Evolutionary conservation across 148 eudicot species (phyloP).

Genomic region (Cornus kousa): DNA sequence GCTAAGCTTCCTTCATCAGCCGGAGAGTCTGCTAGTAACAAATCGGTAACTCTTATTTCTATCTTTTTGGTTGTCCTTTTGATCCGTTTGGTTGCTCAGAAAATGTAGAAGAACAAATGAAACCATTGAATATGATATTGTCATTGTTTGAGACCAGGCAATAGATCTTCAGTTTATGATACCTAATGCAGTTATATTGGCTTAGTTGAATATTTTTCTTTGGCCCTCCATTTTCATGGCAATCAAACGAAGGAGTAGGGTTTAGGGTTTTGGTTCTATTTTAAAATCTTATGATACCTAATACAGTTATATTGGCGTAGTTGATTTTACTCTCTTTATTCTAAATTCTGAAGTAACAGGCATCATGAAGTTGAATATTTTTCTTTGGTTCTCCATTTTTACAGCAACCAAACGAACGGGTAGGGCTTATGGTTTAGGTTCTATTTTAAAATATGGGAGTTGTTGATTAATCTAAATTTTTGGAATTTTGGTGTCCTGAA

Average conservation of each 20-base stretch:
- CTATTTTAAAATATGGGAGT: background rate
- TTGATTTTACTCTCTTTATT: background rate
- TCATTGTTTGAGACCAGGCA: background rate
- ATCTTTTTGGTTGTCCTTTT: background rate
- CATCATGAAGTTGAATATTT: background rate
- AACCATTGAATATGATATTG: background rate
- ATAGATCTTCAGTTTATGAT: too few relatives aligned
- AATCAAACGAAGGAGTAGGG: too few relatives aligned
- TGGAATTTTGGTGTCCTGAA: background rate
- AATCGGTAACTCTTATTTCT: slow-evolving; percentile 33
- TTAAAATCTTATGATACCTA: background rate
- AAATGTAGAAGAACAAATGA: background rate
- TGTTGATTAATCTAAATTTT: too few relatives aligned
- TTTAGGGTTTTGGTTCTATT: too few relatives aligned
- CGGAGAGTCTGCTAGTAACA: slow-evolving; percentile 19
- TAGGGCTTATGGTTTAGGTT: background rate
- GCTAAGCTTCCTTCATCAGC: slow-evolving; percentile 53
- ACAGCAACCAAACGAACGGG: background rate
- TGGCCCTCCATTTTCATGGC: too few relatives aligned
- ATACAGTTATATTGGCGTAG: background rate
- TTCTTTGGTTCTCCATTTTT: background rate
- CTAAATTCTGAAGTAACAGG: too few relatives aligned
- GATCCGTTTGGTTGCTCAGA: background rate
- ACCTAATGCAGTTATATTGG: background rate
- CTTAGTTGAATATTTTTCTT: background rate